Percentiles rank a stretch among this genome's conserved stretches.
These are phyloP conservation scores for Phytophthora europaea DNA, from an alignment of 352 stramenopile species.

Conservation along the genomic window DNA sequence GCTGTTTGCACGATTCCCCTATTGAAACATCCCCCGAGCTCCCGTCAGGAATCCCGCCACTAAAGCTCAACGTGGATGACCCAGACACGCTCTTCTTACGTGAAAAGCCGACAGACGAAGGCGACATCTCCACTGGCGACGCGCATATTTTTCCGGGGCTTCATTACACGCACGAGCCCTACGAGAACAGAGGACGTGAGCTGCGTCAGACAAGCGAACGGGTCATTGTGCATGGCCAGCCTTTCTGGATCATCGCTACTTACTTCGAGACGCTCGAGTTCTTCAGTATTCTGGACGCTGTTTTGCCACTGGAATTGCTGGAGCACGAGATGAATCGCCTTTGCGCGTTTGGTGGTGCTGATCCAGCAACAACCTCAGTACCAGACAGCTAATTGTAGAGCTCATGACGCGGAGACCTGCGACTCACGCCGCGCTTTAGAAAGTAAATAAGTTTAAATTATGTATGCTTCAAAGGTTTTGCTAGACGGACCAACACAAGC, in stretches of 20 bases:
- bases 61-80: conserved; percentile 53
- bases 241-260: conserved; percentile 55
- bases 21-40: conserved; percentile 27
- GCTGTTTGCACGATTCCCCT: conserved; percentile 7
- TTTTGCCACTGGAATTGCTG: conserved; percentile 44
- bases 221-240: conserved; percentile 28
- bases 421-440: not conserved
- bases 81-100: conserved; percentile 49
- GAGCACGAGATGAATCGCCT: conserved; percentile 57
- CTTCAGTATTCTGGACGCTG: conserved; percentile 51
- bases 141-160: conserved; percentile 54
- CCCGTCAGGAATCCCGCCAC: conserved; percentile 47
- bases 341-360: conserved; percentile 44
- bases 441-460: conserved; percentile 9
- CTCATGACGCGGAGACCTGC: not conserved
- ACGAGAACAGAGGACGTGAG: conserved; percentile 28
- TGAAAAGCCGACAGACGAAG: conserved; percentile 31
- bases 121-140: conserved; percentile 55
- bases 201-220: conserved; percentile 54
- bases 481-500: not conserved
- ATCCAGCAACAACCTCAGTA: conserved; percentile 5
- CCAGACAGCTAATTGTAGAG: not conserved
- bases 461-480: not conserved
- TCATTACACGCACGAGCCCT: not conserved
- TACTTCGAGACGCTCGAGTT: conserved; percentile 57